Base-by-base conservation (phyloP, 495 filamentous ascomycete species). In the Corynascus novoguineensis region DNA sequence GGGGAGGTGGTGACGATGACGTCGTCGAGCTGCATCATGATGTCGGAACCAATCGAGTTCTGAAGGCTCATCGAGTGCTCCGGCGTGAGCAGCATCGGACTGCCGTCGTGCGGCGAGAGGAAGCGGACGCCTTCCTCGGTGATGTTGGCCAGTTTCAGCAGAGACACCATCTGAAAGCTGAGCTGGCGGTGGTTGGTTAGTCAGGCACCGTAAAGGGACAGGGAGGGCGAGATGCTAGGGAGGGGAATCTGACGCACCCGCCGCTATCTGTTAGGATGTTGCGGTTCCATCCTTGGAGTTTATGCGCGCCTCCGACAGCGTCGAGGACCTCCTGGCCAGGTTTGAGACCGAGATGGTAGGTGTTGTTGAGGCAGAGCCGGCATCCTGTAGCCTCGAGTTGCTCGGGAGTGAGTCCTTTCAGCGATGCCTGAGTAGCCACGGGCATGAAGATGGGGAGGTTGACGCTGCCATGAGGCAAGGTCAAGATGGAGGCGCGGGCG, bases 1-100 rank as follows among this genome's bases (percentile, higher is more conserved):
- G 92, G 92, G 0, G 91, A 96, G 0, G 93, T 97, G 10, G 95
- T 96, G 21, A 87, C 91, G 49, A 97, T 86, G 35, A 99, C 95
- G 67, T 99, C 93, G 73, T 99, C 93, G 8, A 99, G 81, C 71
- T 97, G 95, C 95, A 99, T 97, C 29, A 97, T 95, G 64, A 99
- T 97, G 75, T 99, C 93, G 50, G 89, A 93, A 64, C 93, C 95
- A 64, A 99, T 97, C 29, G 87, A 89, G 70, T 97, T 97, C 67
- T 99, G 93, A 17, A 99, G 81, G 22, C 87, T 86, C 57, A 97
- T 97, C 1, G 93, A 97, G 73, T 97, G 92, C 68, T 99, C 93
- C 4, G 93, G 93, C 0, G 95, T 97, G 12, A 99, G 84, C 10
- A 97, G 83, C 93, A 97, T 97, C n/a, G 92, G 91, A 0, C 85